Base-by-base conservation (phyloP, 139 green algal species). In the Dunaliella primolecta region DNA sequence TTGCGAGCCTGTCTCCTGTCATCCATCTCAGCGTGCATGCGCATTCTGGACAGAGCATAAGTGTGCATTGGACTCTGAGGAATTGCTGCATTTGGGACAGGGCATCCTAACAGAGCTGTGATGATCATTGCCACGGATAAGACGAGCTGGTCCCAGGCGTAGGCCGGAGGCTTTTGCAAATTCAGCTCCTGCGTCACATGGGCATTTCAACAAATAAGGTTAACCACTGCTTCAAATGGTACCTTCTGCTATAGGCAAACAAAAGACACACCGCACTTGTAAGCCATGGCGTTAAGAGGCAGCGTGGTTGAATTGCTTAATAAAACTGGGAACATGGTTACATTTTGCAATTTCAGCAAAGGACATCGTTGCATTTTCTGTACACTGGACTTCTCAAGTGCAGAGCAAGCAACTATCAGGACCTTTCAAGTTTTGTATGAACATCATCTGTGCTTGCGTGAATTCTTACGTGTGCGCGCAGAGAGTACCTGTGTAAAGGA, bases 51-150 rank as follows among this genome's bases (percentile, higher is more conserved):
- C 74, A 97, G 84, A 72, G 87, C 90, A 72, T 93, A 90, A 2
- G 94, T 96, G 89, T 98, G 95, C 95, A 97, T 95, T 46, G 94
- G 94, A 0, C 91, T 91, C 86, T 98, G 95, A 0, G 95, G 95
- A 35, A 98, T 86, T 34, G 97, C 94, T 1, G 95, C 95, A 83
- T 98, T 98, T 57, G 95, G 92, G 23, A 95, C 95, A 3, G 95
- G 95, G 1, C 98, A 46, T 23, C 95, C 95, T 2, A 98, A 55
- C 33, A 98, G 88, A 20, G 94, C 95, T 80, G 87, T 95, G 0
- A 91, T 20, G 31, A 93, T n/a, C 11, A 93, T 98, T 84, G 94
- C 81, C 33, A 85, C 38, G 2, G 81, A 92, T 74, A 98, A 91
- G 80, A 98, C 89, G 29, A 95, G 31, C 33, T 98, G 87, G 88